Evolutionary conservation across 192 early-diverging fungal genomes (phyloP), one percentile per base, ranked within the genome.

Genomic region (Ambispora gerdemannii): DNA sequence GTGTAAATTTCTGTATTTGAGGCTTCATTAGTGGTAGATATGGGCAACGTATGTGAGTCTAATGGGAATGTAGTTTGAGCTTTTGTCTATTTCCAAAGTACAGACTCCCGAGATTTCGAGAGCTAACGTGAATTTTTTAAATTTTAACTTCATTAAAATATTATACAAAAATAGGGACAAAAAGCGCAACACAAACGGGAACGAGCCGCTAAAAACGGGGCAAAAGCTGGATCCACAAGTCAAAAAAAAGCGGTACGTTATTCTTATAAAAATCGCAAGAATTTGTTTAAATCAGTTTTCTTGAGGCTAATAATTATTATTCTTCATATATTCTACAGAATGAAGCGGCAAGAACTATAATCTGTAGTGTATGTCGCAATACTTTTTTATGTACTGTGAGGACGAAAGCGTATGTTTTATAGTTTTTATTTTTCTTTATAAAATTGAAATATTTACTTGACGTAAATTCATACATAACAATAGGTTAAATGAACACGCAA

Each of bases 381-480:
- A 89, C 90, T 19, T 95, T 95, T 78, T 76, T 95, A 56, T 87
- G 90, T 78, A 95, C 92, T 10, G 79, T 87, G 63, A 80, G 89
- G 47, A 75, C 84, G 60, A 89, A 89, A 78, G 84, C 84, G 84
- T 82, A 83, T 80, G 82, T 84, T 50, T 22, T 27, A 27, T 66
- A 25, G 22, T 53, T 24, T n/a, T 47, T 33, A 24, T 34, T 50
- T 35, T 10, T 3, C 22, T 13, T 17, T 34, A n/a, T n/a, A n/a
- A n/a, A n/a, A n/a, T n/a, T n/a, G n/a, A n/a, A n/a, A n/a, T n/a
- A n/a, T n/a, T n/a, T n/a, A n/a, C n/a, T n/a, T n/a, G n/a, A n/a
- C n/a, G n/a, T n/a, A n/a, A n/a, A n/a, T n/a, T n/a, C n/a, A n/a
- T n/a, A n/a, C n/a, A n/a, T n/a, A n/a, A n/a, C n/a, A n/a, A 33